Evolutionary conservation across 768 basidiomycete species (phyloP), one percentile per base, ranked within the genome.

Genomic region (Agaricus sinodeliciosus): DNA sequence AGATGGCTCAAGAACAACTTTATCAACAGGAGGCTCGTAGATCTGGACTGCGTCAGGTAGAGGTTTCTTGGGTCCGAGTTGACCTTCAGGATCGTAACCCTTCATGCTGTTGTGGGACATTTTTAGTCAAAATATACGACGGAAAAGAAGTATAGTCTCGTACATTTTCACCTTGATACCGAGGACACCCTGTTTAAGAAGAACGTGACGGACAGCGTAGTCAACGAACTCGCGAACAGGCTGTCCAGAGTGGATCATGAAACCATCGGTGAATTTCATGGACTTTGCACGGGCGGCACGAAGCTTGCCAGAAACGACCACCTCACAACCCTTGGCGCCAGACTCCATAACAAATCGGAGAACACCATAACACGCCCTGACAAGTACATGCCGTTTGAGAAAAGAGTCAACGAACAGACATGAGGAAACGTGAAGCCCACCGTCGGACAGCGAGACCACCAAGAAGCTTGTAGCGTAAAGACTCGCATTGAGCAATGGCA

Each of bases 321-420:
- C 96, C 73, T 99, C 96, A 67, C 94, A 97, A 71, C 96, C 96
- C 77, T 99, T 99, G 61, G 96, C 96, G 62, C 91, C 91, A 55
- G 95, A 97, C 76, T 99, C 96, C 96, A 99, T 99, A 63, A 99
- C 94, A 78, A 97, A 99, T 66, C 96, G 93, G 66, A 99, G 93
- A 65, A 99, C 96, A 87, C 96, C 96, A 71, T 98, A 99, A 77
- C 95, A 97, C 31, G 68, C 68, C 52, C 68, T 69, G 42, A 41
- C 41, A 34, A 48, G 12, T n/a, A 9, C n/a, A 4, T 34, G 13
- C 49, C 27, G 27, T 52, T 50, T 44, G 0, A 37, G 28, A 43
- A 34, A 5, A 9, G 27, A 11, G 19, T 18, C 26, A 31, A 9
- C 13, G 31, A 11, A 43, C 18, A 4, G 34, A 41, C 4, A 11